Evolutionary conservation across 1,139 yeast genomes (phyloP).

Genomic region (Suhomyces kunorum): DNA sequence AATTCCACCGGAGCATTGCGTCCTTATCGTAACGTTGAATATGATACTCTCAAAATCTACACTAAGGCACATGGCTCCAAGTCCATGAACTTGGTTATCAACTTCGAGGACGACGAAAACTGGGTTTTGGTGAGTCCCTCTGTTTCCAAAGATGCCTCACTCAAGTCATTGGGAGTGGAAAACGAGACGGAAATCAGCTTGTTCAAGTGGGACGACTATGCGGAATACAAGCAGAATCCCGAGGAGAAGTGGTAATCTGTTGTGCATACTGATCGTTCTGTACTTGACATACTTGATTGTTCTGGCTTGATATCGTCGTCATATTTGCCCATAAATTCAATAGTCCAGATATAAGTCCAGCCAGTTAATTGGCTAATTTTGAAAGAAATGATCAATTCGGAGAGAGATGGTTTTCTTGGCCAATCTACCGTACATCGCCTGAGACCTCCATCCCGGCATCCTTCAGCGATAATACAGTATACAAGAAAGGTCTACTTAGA

Average conservation of each 20-base stretch:
- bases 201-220: slow-evolving; percentile 68
- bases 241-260: slow-evolving; percentile 77
- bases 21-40: slow-evolving; percentile 78
- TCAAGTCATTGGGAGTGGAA: slow-evolving; percentile 70
- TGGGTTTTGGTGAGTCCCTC: slow-evolving; percentile 57
- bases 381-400: too few species aligned
- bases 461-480: too few species aligned
- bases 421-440: too few species aligned
- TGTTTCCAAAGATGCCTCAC: slow-evolving; percentile 40
- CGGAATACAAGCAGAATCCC: slow-evolving; percentile 72
- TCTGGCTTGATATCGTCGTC: too few species aligned
- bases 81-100: slow-evolving; percentile 88
- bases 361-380: too few species aligned
- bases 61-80: slow-evolving; percentile 95
- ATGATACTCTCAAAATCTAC: slow-evolving; percentile 80
- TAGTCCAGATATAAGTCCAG: too few species aligned
- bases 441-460: too few species aligned
- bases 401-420: too few species aligned
- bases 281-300: too few species aligned
- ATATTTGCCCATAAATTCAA: too few species aligned
- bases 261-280: too few species aligned
- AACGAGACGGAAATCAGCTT: slow-evolving; percentile 91
- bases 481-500: too few species aligned
- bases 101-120: slow-evolving; percentile 73
- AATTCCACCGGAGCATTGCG: slow-evolving; percentile 68